Base-by-base conservation (phyloP, 257 asterid species). In the Galeopsis tetrahit region DNA sequence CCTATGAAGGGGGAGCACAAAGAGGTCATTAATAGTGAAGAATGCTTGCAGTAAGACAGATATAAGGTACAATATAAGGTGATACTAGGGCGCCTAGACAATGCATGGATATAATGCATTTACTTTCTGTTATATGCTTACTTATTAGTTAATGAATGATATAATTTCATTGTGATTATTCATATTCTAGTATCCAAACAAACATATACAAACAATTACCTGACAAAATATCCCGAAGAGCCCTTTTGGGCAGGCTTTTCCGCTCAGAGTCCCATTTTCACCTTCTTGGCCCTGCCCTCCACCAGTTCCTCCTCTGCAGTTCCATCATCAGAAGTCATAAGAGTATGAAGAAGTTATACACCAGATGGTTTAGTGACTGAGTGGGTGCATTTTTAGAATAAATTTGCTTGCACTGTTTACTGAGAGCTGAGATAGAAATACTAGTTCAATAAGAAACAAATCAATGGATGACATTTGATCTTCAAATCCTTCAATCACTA, bases 181-280 rank as follows among this genome's bases (percentile, higher is more conserved):
- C 17, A 43, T 64, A 53, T n/a, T 70, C 8, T 34, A 61, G 53
- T 11, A 60, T 48, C 55, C 38, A 10, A 17, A 66, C 67, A 32
- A 64, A 44, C 62, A 77, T 64, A 55, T 34, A 60, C 52, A 73
- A 73, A 74, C 62, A 73, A 74, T 69, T 79, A 92, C 97, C 95
- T 82, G 83, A 81, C 98, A 92, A 78, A 82, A 89, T 74, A 89
- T 80, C 78, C 98, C 98, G 72, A 84, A 86, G 46, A 92, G 98
- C 67, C 98, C 98, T 70, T 79, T 71, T 13, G 96, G 98, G 77
- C 98, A 92, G 78, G 89, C 89, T 80, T 88, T 84, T 66, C 98
- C 98, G 34, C 87, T 88, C 70, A 92, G 73, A 42, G 96, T 88
- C 61, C 98, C 98, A 70, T 84, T 90, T 74, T 85, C 91, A 28